A percentile compares a stretch with the other conserved stretches of the same genome.
These are phyloP conservation scores for Phytophthora pini DNA, from an alignment of 352 stramenopile species.

Conservation along the genomic window DNA sequence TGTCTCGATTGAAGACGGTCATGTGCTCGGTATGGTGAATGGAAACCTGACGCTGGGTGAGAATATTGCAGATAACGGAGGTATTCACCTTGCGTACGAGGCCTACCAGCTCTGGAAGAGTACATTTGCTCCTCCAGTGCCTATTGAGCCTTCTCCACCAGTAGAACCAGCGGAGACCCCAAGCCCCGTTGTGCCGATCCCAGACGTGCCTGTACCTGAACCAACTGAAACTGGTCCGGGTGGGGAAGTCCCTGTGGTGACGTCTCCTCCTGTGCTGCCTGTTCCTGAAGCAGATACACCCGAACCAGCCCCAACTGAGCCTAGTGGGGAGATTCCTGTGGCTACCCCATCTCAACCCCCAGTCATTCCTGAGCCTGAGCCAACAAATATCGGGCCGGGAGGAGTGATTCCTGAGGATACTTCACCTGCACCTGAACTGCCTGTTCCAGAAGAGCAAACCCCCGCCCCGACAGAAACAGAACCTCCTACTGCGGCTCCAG, in stretches of 20 bases:
- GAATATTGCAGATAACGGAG: constrained; percentile 93
- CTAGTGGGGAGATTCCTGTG: constrained; percentile 15
- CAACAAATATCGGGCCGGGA: constrained; percentile 8
- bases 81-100: constrained; percentile 83
- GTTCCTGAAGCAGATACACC: constrained; percentile 16
- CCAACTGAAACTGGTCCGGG: background rate
- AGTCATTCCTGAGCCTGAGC: constrained; percentile 18
- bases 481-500: constrained; percentile 11
- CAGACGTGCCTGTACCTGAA: background rate
- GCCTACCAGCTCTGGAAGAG: constrained; percentile 77
- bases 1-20: constrained; percentile 38
- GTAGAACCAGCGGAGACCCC: background rate
- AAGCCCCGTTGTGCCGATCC: too few relatives aligned
- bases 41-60: constrained; percentile 92
- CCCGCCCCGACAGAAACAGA: constrained; percentile 12
- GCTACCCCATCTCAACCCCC: constrained; percentile 5
- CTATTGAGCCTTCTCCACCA: constrained; percentile 10
- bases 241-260: constrained; percentile 8
- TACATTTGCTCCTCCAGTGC: constrained; percentile 18
- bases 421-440: constrained; percentile 3
- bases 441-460: constrained; percentile 8
- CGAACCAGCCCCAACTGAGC: constrained; percentile 9
- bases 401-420: constrained; percentile 17
- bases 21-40: constrained; percentile 75
- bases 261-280: constrained; percentile 18